Conservation (phyloP, 306 rosid species). For the Vigna reflexopilosa region DNA sequence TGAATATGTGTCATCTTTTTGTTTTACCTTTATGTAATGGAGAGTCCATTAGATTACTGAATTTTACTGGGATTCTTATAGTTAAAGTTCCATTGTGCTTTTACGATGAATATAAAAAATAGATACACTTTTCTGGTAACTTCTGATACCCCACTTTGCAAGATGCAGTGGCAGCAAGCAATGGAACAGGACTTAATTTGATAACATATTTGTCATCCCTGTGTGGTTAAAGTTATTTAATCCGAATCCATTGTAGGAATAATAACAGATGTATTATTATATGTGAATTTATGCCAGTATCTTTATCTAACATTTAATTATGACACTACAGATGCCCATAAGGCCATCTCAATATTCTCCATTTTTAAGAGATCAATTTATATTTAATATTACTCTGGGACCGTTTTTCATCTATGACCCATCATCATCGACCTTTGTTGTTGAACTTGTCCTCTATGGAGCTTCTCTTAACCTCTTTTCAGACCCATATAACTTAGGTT, state of each 20-base stretch:
- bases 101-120: slow-evolving; percentile 35
- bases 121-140: slow-evolving; percentile 55
- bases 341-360: slow-evolving; percentile 44
- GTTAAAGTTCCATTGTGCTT: slow-evolving; percentile 45
- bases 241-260: slow-evolving; percentile 57
- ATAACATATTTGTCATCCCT: slow-evolving; percentile 9
- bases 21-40: slow-evolving; percentile 43
- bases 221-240: slow-evolving; percentile 49
- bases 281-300: slow-evolving; percentile 54
- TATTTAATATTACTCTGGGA: neutral
- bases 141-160: slow-evolving; percentile 52
- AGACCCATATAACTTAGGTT: slow-evolving; percentile 12
- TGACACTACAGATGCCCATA: slow-evolving; percentile 34
- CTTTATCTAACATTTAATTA: slow-evolving; percentile 51
- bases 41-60: slow-evolving; percentile 38
- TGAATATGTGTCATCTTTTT: slow-evolving; percentile 8
- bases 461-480: slow-evolving; percentile 21
- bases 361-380: slow-evolving; percentile 26
- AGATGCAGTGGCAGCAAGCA: slow-evolving; percentile 48
- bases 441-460: slow-evolving; percentile 17
- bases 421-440: slow-evolving; percentile 1
- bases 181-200: neutral
- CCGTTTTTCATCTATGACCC: slow-evolving; percentile 13
- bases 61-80: slow-evolving; percentile 26
- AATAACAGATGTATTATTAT: slow-evolving; percentile 40